Conservation (phyloP, 73 alveolate species). For the Paramecium primaurelia region DNA sequence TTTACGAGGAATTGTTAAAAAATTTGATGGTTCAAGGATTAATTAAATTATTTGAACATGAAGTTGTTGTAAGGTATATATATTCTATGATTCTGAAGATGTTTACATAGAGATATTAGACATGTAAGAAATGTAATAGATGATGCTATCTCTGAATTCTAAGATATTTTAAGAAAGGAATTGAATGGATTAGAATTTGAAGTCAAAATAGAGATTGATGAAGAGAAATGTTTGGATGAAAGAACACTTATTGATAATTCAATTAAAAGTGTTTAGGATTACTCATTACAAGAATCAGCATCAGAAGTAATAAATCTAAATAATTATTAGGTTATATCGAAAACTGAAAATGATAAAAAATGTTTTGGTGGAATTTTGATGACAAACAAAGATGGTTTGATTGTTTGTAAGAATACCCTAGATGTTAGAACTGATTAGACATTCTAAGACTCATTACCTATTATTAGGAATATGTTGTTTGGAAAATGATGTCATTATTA, state of each 20-base stretch:
- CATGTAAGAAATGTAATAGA: slow-evolving; percentile 11
- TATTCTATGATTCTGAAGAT: background rate
- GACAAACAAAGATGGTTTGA: slow-evolving; percentile 52
- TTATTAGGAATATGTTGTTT: slow-evolving; percentile 40
- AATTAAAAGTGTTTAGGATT: background rate
- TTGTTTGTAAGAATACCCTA: slow-evolving; percentile 61
- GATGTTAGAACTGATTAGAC: slow-evolving; percentile 57
- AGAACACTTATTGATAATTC: slow-evolving; percentile 41
- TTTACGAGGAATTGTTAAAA: slow-evolving; percentile 47
- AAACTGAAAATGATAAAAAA: slow-evolving; percentile 56
- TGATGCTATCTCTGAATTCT: slow-evolving; percentile 44
- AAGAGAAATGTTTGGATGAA: slow-evolving; percentile 50
- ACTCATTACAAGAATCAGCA: background rate
- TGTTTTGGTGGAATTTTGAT: slow-evolving; percentile 65
- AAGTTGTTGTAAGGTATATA: slow-evolving; percentile 21
- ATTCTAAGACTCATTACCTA: slow-evolving; percentile 54
- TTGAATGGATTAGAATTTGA: slow-evolving; percentile 40
- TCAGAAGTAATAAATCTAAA: background rate
- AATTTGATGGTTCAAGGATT: slow-evolving; percentile 58
- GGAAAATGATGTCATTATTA: slow-evolving; percentile 1
- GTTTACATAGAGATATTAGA: slow-evolving; percentile 29
- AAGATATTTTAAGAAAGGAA: slow-evolving; percentile 42
- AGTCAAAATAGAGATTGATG: slow-evolving; percentile 32
- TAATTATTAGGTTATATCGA: slow-evolving; percentile 3
- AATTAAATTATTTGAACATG: slow-evolving; percentile 54